A percentile compares a stretch with the other conserved stretches of the same genome.
phyloP scores from a whole-genome alignment of 2,329 filamentous ascomycete genomes.

The Akanthomyces muscarius region DNA sequence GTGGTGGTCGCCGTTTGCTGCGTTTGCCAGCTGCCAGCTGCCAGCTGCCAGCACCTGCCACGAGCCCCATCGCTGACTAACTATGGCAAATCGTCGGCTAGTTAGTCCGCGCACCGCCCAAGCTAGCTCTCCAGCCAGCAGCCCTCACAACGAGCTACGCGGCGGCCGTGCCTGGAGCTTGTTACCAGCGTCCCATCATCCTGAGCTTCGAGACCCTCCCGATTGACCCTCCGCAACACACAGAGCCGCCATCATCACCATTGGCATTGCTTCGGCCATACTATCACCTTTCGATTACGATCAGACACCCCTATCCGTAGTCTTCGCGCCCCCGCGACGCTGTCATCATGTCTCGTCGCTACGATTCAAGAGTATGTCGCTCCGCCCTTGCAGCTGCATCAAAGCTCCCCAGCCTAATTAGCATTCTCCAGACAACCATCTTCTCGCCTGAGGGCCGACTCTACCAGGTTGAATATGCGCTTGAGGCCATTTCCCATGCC shows the following conservation, averaged over 20 bases:
- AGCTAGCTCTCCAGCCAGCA: slow-evolving; percentile 15
- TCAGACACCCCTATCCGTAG: not conserved
- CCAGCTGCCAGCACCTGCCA: not conserved
- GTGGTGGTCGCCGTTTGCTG: not conserved
- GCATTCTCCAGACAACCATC: slow-evolving; percentile 78
- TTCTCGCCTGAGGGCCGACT: slow-evolving; percentile 98
- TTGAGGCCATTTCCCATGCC: slow-evolving; percentile 97
- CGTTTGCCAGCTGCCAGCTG: not conserved
- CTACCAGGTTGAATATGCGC: slow-evolving; percentile 98
- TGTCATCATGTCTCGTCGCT: slow-evolving; percentile 81
- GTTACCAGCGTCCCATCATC: slow-evolving; percentile 19
- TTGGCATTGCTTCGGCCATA: not conserved
- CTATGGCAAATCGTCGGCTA: slow-evolving; percentile 17
- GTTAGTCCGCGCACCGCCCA: slow-evolving; percentile 13
- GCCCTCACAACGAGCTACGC: slow-evolving; percentile 30
- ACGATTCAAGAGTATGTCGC: slow-evolving; percentile 84
- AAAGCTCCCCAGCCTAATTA: slow-evolving; percentile 18
- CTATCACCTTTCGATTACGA: not conserved
- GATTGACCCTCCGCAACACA: slow-evolving; percentile 7
- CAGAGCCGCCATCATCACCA: slow-evolving; percentile 2
- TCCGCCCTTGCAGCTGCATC: slow-evolving; percentile 15
- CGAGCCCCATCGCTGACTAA: slow-evolving; percentile 3
- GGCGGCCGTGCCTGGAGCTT: slow-evolving; percentile 45
- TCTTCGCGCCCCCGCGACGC: not conserved
- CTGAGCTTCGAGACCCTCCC: slow-evolving; percentile 14